Conservation (phyloP, 306 rosid genomes). For the Prunus dulcis region DNA sequence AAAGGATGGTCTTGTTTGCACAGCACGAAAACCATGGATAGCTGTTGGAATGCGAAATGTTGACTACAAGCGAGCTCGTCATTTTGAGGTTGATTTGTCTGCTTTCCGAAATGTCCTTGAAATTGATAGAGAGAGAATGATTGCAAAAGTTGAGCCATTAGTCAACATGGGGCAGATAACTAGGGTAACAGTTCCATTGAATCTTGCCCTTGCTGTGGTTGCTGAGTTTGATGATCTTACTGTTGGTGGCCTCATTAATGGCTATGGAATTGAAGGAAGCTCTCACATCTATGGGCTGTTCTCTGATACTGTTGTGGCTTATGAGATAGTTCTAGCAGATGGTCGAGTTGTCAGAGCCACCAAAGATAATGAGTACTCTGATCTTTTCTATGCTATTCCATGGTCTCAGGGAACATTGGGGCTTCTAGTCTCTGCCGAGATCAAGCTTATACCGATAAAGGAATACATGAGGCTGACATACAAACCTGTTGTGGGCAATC, state of each 20-base stretch:
- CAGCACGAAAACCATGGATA: constrained; percentile 95
- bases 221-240: constrained; percentile 98
- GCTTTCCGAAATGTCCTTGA: constrained; percentile 79
- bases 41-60: constrained; percentile 99
- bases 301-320: constrained; percentile 91
- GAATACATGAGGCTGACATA: constrained; percentile 93
- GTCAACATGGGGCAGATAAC: constrained; percentile 97
- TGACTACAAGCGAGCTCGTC: constrained; percentile 97
- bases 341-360: constrained; percentile 94
- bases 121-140: constrained; percentile 66
- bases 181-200: constrained; percentile 84
- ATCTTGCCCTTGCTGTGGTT: constrained; percentile 88
- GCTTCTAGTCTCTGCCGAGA: constrained; percentile 92
- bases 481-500: constrained; percentile 70
- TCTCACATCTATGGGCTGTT: constrained; percentile 88
- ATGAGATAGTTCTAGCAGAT: constrained; percentile 82
- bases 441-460: constrained; percentile 76
- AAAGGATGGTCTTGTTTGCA: constrained; percentile 94
- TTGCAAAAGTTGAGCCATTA: constrained; percentile 89
- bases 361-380: constrained; percentile 79
- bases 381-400: constrained; percentile 80
- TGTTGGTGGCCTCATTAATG: constrained; percentile 97
- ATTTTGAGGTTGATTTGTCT: constrained; percentile 88
- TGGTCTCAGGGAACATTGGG: constrained; percentile 99
- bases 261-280: constrained; percentile 98